phyloP scores from a whole-genome alignment of 176 grass and related monocot species.

The Carex parvula region DNA sequence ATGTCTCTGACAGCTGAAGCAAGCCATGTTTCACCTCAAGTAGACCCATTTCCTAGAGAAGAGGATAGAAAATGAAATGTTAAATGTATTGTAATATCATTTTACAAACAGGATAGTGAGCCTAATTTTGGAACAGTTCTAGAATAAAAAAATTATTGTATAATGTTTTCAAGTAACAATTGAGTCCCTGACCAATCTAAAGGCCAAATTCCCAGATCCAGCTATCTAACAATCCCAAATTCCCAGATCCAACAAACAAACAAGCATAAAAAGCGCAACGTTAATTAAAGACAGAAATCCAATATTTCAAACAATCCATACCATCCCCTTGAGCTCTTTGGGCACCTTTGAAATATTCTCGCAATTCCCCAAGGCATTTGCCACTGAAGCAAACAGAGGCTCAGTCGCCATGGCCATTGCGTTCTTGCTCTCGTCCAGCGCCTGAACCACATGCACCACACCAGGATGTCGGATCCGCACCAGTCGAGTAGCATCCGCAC shows the following conservation, averaged over 20 bases:
- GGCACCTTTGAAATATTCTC: slow-evolving; percentile 77
- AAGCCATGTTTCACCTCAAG: slow-evolving; percentile 97
- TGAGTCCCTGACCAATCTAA: neutral
- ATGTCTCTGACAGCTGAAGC: slow-evolving; percentile 88
- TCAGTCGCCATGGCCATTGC: slow-evolving; percentile 99
- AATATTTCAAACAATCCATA: slow-evolving; percentile 17
- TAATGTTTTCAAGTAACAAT: neutral
- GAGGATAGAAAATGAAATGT: neutral
- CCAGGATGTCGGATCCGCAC: slow-evolving; percentile 92
- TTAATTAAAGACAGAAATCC: neutral
- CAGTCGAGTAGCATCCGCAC: slow-evolving; percentile 79
- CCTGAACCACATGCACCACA: slow-evolving; percentile 96
- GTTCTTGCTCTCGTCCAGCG: slow-evolving; percentile 93
- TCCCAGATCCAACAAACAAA: slow-evolving; percentile 9
- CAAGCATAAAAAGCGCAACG: neutral
- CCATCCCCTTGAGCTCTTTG: slow-evolving; percentile 98
- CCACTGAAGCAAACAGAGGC: slow-evolving; percentile 74
- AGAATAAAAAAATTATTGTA: slow-evolving; percentile 6
- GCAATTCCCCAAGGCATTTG: slow-evolving; percentile 73
- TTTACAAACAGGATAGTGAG: neutral
- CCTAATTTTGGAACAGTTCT: slow-evolving; percentile 3
- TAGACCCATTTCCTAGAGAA: slow-evolving; percentile 81
- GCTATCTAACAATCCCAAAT: slow-evolving; percentile 14
- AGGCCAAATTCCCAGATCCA: neutral
- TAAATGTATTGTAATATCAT: neutral